Percentiles rank a stretch among this genome's conserved stretches.
These are phyloP conservation scores for Triticum aestivum DNA, from an alignment of 176 grass and related monocot genomes.

Conservation along the genomic window DNA sequence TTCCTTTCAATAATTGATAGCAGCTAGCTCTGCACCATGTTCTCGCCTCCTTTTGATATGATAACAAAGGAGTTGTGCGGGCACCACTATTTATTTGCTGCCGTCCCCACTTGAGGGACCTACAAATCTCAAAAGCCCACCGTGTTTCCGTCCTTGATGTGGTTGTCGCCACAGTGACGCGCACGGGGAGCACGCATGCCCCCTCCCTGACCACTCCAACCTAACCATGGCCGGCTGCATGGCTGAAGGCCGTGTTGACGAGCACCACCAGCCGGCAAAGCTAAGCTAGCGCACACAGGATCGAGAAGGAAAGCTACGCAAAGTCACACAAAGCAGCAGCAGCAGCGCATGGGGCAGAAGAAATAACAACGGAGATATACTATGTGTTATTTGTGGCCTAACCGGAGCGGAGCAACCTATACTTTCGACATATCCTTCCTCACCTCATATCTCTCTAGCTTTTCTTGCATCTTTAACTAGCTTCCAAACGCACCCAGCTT, in stretches of 20 bases:
- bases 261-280: not conserved
- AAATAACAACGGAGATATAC: too few species aligned
- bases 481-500: constrained; percentile 1
- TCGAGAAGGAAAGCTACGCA: too few species aligned
- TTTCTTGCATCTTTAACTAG: constrained; percentile 11
- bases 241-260: not conserved
- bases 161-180: not conserved
- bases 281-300: not conserved
- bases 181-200: not conserved
- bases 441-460: not conserved
- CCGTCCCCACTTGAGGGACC: not conserved
- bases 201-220: too few species aligned
- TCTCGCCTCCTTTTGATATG: not conserved
- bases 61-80: not conserved
- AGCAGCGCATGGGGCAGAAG: too few species aligned
- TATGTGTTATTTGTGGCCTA: too few species aligned
- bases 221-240: not conserved
- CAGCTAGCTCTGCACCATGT: not conserved
- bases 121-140: too few species aligned
- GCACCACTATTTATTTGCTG: not conserved
- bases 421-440: not conserved
- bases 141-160: not conserved
- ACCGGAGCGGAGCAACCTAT: not conserved
- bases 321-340: too few species aligned
- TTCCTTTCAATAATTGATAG: not conserved